Conservation (phyloP, 306 rosid species). For the Prunus mira region DNA sequence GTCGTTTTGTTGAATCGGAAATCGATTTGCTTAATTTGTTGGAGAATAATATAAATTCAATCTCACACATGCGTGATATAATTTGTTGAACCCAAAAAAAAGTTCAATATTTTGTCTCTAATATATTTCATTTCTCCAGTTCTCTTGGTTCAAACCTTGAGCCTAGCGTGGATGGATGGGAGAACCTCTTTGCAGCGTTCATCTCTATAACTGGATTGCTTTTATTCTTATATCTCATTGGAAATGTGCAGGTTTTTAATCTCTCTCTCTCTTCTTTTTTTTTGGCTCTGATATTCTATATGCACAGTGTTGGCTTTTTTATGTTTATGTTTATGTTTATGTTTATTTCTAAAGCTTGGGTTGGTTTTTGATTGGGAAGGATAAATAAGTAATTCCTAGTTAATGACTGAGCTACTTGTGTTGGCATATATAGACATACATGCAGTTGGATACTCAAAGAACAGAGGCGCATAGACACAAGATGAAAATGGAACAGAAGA, state of each 20-base stretch:
- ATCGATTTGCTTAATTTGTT: too few species aligned
- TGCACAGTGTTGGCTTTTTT: too few species aligned
- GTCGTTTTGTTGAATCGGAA: too few species aligned
- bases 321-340: too few species aligned
- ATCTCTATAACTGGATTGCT: slow-evolving; percentile 27
- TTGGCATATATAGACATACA: neutral
- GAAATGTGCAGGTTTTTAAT: slow-evolving; percentile 25
- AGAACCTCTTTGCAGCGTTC: slow-evolving; percentile 13
- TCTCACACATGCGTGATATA: slow-evolving; percentile 9
- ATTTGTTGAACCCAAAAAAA: slow-evolving; percentile 17
- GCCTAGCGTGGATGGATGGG: slow-evolving; percentile 18
- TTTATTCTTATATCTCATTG: slow-evolving; percentile 26
- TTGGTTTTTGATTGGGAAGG: too few species aligned
- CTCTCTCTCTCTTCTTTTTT: too few species aligned
- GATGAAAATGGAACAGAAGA: neutral
- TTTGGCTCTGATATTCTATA: too few species aligned
- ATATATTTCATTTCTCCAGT: neutral
- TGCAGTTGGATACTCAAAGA: neutral
- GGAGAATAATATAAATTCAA: neutral
- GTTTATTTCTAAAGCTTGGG: too few species aligned
- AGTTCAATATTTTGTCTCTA: neutral
- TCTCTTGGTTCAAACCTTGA: slow-evolving; percentile 24
- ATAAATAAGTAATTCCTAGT: too few species aligned
- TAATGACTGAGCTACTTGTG: neutral
- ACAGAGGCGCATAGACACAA: too few species aligned